A percentile compares a stretch with the other conserved stretches of the same genome.
phyloP scores from a whole-genome alignment of 75 land plant species.

The Azolla pinnata region DNA sequence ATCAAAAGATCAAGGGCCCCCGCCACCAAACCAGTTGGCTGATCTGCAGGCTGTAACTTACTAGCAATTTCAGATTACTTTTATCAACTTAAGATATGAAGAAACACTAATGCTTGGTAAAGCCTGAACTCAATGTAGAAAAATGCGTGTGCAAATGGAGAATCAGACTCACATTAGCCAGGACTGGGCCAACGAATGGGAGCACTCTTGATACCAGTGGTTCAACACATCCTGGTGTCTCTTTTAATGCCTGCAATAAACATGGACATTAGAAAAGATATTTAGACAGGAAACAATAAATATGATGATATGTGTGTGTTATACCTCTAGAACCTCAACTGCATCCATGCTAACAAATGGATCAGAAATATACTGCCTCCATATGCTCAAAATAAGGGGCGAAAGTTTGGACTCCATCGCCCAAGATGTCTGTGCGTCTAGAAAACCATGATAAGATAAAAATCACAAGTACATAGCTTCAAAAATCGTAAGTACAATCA shows the following conservation, averaged over 20 bases:
- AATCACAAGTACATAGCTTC: background rate
- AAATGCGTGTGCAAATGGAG: no score
- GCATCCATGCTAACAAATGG: slow-evolving; percentile 93
- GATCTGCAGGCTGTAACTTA: slow-evolving; percentile 52
- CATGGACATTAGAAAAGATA: slow-evolving; percentile 4
- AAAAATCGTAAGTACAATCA: background rate
- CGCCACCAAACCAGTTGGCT: slow-evolving; percentile 70
- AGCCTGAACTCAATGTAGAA: no score
- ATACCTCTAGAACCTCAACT: slow-evolving; percentile 84
- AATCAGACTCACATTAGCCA: slow-evolving; percentile 61
- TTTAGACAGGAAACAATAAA: background rate
- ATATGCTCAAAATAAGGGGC: slow-evolving; percentile 68
- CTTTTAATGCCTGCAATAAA: slow-evolving; percentile 61
- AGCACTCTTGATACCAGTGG: slow-evolving; percentile 64
- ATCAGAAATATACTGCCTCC: slow-evolving; percentile 77
- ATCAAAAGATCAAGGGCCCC: slow-evolving; percentile 81
- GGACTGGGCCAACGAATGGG: slow-evolving; percentile 55
- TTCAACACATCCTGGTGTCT: slow-evolving; percentile 65
- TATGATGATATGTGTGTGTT: background rate
- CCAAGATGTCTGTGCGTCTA: slow-evolving; percentile 45
- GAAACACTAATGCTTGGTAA: no score
- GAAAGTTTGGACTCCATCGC: slow-evolving; percentile 74
- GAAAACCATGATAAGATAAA: background rate
- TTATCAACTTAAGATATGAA: no score
- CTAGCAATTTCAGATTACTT: no score